Conservation (phyloP, 1,139 yeast species). For the Saccharomyces pastorianus region DNA sequence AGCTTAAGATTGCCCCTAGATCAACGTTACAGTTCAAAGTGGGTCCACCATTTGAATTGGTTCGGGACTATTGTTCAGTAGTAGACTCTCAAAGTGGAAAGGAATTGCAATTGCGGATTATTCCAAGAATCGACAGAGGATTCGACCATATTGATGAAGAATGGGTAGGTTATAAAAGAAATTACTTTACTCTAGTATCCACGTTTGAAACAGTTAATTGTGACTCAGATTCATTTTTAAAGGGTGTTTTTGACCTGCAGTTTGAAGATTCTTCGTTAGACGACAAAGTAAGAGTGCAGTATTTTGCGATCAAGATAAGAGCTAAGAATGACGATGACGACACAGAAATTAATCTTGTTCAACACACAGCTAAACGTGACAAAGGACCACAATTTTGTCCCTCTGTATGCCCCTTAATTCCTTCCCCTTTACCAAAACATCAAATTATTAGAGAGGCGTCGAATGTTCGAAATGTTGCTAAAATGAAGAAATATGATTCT, state of each 20-base stretch:
- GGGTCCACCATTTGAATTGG: slow-evolving; percentile 50
- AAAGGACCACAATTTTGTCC: slow-evolving; percentile 63
- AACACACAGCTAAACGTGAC: slow-evolving; percentile 65
- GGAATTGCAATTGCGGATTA: slow-evolving; percentile 36
- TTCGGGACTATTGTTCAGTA: slow-evolving; percentile 31
- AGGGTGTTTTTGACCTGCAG: slow-evolving; percentile 16
- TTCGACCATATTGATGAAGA: slow-evolving; percentile 45
- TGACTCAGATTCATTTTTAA: slow-evolving; percentile 25
- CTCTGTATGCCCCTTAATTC: slow-evolving; percentile 50
- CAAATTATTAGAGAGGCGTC: slow-evolving; percentile 51
- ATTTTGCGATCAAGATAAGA: slow-evolving; percentile 50
- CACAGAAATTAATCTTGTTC: slow-evolving; percentile 44
- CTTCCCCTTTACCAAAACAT: slow-evolving; percentile 51
- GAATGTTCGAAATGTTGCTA: slow-evolving; percentile 46
- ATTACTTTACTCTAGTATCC: slow-evolving; percentile 53
- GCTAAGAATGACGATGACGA: slow-evolving; percentile 51
- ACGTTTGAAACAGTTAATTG: slow-evolving; percentile 27
- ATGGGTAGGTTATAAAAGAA: slow-evolving; percentile 66
- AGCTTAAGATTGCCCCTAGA: slow-evolving; percentile 47
- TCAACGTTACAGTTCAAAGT: slow-evolving; percentile 55
- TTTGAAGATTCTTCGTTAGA: background rate
- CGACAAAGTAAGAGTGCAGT: slow-evolving; percentile 34
- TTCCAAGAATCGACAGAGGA: slow-evolving; percentile 59
- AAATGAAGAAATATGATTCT: slow-evolving; percentile 46
- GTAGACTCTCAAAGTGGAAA: slow-evolving; percentile 26